Evolutionary conservation across 257 asterid genomes (phyloP), one percentile per base, ranked within the genome.

Genomic region (Solanum gandarillasii): DNA sequence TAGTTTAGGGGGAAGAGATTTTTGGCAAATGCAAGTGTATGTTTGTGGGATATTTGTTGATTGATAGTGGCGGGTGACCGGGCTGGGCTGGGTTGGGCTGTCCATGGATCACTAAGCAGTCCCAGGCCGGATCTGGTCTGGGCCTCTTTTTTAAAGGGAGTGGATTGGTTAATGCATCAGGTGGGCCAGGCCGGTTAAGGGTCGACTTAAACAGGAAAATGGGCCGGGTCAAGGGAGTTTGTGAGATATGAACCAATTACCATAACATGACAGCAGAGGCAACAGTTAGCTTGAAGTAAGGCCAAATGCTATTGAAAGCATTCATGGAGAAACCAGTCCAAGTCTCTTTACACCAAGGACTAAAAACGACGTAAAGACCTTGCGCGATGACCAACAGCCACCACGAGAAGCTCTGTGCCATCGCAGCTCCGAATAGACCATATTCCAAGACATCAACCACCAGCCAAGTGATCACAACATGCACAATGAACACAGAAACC

Each of bases 241-340:
- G 67, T 58, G 4, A 58, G 67, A 58, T 58, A 7, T 58, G 25
- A 43, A 43, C 25, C 6, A 41, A 7, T 71, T 88, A 90, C 91
- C 92, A 88, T 70, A 87, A 12, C 92, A 90, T 90, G 38, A 89
- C 85, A 65, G 90, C 88, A 43, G 91, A 89, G 71, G 91, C 90
- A 74, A 89, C 35, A 36, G 87, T 89, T 58, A 88, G 86, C 91
- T 90, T 89, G 86, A 90, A 89, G 72, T 87, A 89, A 85, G 89
- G 88, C 89, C 92, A 89, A 48, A 89, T 87, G 72, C 87, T 89
- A 73, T 21, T 72, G 67, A 90, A 81, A 46, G 90, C 90, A 48
- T 75, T 65, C n/a, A 52, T 3, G 1, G 92, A 87, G 83, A 90
- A 73, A 81, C 90, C 92, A 41, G 84, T 85, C 92, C 91, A 90